Evolutionary conservation across 2,329 filamentous ascomycete genomes (phyloP).

Genomic region (Trichoderma atrobrunneum): DNA sequence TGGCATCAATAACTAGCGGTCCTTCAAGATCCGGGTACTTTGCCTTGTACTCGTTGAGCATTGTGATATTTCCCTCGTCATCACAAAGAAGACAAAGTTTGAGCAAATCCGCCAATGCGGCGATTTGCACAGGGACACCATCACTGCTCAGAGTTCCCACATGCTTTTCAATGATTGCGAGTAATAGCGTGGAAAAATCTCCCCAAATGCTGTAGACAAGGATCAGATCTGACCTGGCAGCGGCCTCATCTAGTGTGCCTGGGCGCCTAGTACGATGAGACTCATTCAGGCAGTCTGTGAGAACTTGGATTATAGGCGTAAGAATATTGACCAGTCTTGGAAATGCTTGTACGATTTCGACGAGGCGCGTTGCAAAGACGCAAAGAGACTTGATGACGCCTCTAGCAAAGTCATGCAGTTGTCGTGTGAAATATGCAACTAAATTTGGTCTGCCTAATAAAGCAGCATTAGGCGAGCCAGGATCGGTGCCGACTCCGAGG

Average conservation of each 20-base stretch:
- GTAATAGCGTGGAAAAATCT: conserved; percentile 42
- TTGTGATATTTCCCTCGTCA: conserved; percentile 35
- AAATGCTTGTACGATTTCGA: conserved; percentile 40
- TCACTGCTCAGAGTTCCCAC: conserved; percentile 51
- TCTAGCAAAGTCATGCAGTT: conserved; percentile 42
- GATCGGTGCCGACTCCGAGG: conserved; percentile 17
- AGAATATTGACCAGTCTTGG: conserved; percentile 49
- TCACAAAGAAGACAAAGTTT: conserved; percentile 39
- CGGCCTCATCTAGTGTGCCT: conserved; percentile 23
- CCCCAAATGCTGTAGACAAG: conserved; percentile 45
- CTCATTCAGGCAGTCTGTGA: conserved; percentile 34
- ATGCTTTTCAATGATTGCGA: conserved; percentile 52
- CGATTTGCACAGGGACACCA: conserved; percentile 39
- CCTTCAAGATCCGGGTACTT: conserved; percentile 38
- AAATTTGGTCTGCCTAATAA: conserved; percentile 23
- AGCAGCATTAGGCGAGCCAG: conserved; percentile 19
- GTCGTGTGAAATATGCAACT: conserved; percentile 38
- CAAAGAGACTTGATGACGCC: conserved; percentile 44
- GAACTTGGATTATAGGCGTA: conserved; percentile 36
- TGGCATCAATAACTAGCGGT: conserved; percentile 45
- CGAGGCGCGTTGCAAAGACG: conserved; percentile 41
- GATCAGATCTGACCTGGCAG: conserved; percentile 35
- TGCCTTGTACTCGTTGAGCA: conserved; percentile 27
- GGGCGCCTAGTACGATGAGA: conserved; percentile 25
- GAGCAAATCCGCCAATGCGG: conserved; percentile 45